These are phyloP conservation scores for Inonotus hispidus DNA, from an alignment of 1,284 basidiomycete species.

Conservation along the genomic window DNA sequence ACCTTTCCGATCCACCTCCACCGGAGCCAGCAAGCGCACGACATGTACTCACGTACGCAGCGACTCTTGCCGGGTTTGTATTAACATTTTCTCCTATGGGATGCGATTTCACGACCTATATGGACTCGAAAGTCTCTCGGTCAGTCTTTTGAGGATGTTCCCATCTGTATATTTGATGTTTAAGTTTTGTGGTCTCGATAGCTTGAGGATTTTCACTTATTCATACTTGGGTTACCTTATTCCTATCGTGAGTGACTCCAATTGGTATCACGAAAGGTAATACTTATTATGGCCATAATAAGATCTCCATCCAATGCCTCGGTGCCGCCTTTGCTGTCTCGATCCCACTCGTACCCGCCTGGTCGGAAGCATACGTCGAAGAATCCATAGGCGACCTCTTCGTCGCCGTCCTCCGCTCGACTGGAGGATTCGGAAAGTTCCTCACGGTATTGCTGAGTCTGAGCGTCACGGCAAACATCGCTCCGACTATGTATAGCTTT, in stretches of 20 bases:
- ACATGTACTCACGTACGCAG: slow-evolving; percentile 57
- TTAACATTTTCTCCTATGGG: slow-evolving; percentile 62
- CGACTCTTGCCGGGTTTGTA: slow-evolving; percentile 68
- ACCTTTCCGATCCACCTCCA: slow-evolving; percentile 42
- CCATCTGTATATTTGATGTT: background rate
- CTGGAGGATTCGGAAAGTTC: slow-evolving; percentile 78
- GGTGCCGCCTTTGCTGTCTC: slow-evolving; percentile 69
- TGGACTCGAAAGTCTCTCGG: slow-evolving; percentile 51
- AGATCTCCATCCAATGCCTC: slow-evolving; percentile 64
- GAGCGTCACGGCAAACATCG: slow-evolving; percentile 81
- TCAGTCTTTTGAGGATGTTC: slow-evolving; percentile 23
- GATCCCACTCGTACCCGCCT: slow-evolving; percentile 55
- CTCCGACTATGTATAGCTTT: slow-evolving; percentile 79
- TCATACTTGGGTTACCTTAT: slow-evolving; percentile 72
- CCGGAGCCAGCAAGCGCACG: slow-evolving; percentile 47
- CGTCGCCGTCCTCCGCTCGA: slow-evolving; percentile 65
- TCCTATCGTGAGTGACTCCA: slow-evolving; percentile 47
- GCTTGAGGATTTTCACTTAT: slow-evolving; percentile 66
- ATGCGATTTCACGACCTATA: slow-evolving; percentile 74
- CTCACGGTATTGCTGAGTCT: slow-evolving; percentile 79
- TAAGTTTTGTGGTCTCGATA: slow-evolving; percentile 26
- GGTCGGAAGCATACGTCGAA: slow-evolving; percentile 57
- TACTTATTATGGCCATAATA: background rate
- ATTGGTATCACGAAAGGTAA: background rate
- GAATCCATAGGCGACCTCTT: slow-evolving; percentile 72